A percentile compares a stretch with the other conserved stretches of the same genome.
These are phyloP conservation scores for Gamsiella multidivaricata DNA, from an alignment of 192 early-diverging fungal species.

Conservation along the genomic window DNA sequence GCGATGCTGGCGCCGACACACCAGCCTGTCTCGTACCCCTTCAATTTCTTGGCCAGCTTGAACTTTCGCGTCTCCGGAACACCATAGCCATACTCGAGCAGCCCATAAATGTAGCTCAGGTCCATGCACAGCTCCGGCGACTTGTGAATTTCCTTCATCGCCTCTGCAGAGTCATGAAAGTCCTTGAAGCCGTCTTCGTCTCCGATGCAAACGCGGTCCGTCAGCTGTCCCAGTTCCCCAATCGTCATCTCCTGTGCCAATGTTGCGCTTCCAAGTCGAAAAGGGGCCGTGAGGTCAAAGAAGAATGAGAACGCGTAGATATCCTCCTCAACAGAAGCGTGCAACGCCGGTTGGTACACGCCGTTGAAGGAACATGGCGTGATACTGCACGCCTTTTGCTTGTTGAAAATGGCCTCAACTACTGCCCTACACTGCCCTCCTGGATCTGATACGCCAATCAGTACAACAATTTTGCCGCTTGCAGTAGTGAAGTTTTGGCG, in stretches of 20 bases:
- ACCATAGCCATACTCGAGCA: slow-evolving; percentile 88
- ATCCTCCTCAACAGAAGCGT: slow-evolving; percentile 73
- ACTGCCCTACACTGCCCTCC: slow-evolving; percentile 64
- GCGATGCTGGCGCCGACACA: slow-evolving; percentile 92
- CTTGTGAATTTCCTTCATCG: slow-evolving; percentile 61
- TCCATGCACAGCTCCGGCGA: slow-evolving; percentile 91
- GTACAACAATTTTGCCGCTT: slow-evolving; percentile 34
- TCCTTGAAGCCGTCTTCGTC: slow-evolving; percentile 57
- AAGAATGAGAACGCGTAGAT: slow-evolving; percentile 98
- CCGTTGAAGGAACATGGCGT: slow-evolving; percentile 92
- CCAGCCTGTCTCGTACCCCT: slow-evolving; percentile 97
- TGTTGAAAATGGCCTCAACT: slow-evolving; percentile 78
- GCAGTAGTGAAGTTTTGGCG: slow-evolving; percentile 27
- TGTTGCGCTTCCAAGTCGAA: slow-evolving; percentile 63
- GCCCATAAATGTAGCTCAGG: slow-evolving; percentile 85
- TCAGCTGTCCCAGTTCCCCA: slow-evolving; percentile 71
- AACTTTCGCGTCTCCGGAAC: slow-evolving; percentile 76
- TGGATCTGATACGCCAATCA: slow-evolving; percentile 70
- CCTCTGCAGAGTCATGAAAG: slow-evolving; percentile 56
- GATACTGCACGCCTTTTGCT: slow-evolving; percentile 66
- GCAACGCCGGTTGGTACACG: slow-evolving; percentile 87
- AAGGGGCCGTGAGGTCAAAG: slow-evolving; percentile 86
- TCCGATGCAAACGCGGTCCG: slow-evolving; percentile 75
- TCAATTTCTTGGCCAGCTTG: slow-evolving; percentile 92
- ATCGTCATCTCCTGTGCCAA: slow-evolving; percentile 76